These are phyloP conservation scores for Coemansia sp. DNA, from an alignment of 192 early-diverging fungal species.

Conservation along the genomic window DNA sequence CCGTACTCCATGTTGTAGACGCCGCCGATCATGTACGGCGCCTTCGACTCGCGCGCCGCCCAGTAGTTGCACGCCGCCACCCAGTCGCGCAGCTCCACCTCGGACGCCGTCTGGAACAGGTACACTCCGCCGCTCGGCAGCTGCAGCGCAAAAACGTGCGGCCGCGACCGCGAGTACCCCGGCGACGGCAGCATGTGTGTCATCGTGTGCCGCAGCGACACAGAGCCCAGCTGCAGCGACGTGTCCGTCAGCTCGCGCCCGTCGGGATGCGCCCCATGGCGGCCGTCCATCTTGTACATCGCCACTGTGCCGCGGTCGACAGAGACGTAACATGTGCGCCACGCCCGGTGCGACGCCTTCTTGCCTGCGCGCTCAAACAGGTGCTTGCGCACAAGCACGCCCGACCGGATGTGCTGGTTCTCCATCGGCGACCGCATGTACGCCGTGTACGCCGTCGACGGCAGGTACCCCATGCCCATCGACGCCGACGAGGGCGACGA, in stretches of 20 bases:
- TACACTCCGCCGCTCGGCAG: slow-evolving; percentile 78
- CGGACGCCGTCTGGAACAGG: slow-evolving; percentile 78
- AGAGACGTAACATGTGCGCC: slow-evolving; percentile 77
- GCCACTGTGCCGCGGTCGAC: slow-evolving; percentile 73
- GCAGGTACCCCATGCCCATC: slow-evolving; percentile 26
- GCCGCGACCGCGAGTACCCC: slow-evolving; percentile 73
- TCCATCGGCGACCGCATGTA: slow-evolving; percentile 49
- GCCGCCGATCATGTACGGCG: slow-evolving; percentile 79
- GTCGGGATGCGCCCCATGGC: slow-evolving; percentile 41
- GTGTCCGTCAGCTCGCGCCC: slow-evolving; percentile 53
- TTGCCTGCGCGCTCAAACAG: slow-evolving; percentile 68
- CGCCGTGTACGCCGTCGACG: slow-evolving; percentile 26
- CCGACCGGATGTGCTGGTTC: slow-evolving; percentile 49
- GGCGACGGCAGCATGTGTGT: slow-evolving; percentile 80
- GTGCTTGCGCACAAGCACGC: slow-evolving; percentile 82
- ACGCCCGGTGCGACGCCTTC: slow-evolving; percentile 80
- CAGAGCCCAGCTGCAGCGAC: slow-evolving; percentile 52
- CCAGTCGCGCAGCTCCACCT: slow-evolving; percentile 77
- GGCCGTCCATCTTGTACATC: slow-evolving; percentile 74
- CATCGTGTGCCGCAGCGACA: slow-evolving; percentile 75
- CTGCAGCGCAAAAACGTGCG: slow-evolving; percentile 83
- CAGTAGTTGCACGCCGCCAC: slow-evolving; percentile 88
- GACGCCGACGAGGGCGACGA: slow-evolving; percentile 44
- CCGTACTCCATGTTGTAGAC: slow-evolving; percentile 92
- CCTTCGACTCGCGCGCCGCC: slow-evolving; percentile 87